A percentile compares a stretch with the other conserved stretches of the same genome.
Conservation (phyloP, 345 rosid genomes). For the Hibiscus mutabilis region DNA sequence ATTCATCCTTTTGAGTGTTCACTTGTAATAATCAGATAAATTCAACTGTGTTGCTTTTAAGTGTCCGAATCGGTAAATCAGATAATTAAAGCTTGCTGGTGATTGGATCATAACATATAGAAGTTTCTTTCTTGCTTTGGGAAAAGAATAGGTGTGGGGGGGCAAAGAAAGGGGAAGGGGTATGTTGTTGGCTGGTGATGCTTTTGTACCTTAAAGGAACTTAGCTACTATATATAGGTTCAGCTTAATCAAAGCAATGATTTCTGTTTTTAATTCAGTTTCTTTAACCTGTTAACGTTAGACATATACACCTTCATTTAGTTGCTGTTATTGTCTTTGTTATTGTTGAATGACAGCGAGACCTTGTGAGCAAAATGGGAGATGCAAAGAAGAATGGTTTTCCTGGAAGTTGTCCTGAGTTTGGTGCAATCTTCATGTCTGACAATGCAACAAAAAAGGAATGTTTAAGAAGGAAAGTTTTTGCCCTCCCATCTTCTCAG, state of each 20-base stretch:
- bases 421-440: slow-evolving; percentile 77
- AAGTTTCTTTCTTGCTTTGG: too few relatives aligned
- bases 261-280: neutral
- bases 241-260: neutral
- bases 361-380: slow-evolving; percentile 17
- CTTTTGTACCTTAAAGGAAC: too few relatives aligned
- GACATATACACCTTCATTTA: neutral
- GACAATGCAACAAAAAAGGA: slow-evolving; percentile 37
- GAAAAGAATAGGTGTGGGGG: too few relatives aligned
- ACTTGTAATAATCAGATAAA: neutral
- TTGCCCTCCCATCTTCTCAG: slow-evolving; percentile 50
- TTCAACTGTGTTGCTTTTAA: neutral
- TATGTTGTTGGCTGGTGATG: too few relatives aligned
- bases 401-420: slow-evolving; percentile 37
- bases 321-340: slow-evolving; percentile 15
- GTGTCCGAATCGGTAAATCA: neutral
- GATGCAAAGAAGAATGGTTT: slow-evolving; percentile 11
- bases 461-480: slow-evolving; percentile 36
- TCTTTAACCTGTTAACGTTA: neutral
- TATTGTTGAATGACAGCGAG: slow-evolving; percentile 26
- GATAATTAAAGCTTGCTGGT: too few relatives aligned
- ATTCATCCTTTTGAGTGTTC: neutral
- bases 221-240: too few relatives aligned
- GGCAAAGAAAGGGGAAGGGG: too few relatives aligned
- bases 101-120: too few relatives aligned